A percentile compares a stretch with the other conserved stretches of the same genome.
Conservation (phyloP, 73 alveolate species). For the Diophrys sp. region DNA sequence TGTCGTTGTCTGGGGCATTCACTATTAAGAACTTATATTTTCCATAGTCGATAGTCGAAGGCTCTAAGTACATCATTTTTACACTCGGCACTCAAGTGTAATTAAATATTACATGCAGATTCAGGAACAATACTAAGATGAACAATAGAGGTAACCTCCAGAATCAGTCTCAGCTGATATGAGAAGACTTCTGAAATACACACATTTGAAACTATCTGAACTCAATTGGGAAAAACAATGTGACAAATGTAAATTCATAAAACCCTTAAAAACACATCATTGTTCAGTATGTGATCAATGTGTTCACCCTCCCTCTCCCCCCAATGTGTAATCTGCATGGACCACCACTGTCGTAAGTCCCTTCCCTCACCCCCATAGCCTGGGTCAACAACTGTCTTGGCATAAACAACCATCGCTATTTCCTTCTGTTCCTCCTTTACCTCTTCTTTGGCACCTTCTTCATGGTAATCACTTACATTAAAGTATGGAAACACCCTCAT, state of each 20-base stretch:
- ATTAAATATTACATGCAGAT: constrained; percentile 15
- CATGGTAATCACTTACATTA: constrained; percentile 21
- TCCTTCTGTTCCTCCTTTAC: constrained; percentile 36
- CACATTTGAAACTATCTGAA: constrained; percentile 11
- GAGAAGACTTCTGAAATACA: constrained; percentile 28
- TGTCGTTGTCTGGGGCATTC: not conserved
- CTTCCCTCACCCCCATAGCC: no score
- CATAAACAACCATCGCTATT: constrained; percentile 38
- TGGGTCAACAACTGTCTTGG: constrained; percentile 61
- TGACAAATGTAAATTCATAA: constrained; percentile 77
- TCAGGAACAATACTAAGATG: constrained; percentile 4
- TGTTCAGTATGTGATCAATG: constrained; percentile 92
- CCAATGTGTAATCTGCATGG: constrained; percentile 91
- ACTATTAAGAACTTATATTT: not conserved
- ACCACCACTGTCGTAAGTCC: constrained; percentile 84
- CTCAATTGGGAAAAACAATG: constrained; percentile 73
- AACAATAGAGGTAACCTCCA: constrained; percentile 22
- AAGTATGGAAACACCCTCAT: constrained; percentile 41
- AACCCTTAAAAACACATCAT: constrained; percentile 93
- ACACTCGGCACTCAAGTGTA: not conserved
- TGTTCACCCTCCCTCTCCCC: no score
- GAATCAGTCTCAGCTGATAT: constrained; percentile 34
- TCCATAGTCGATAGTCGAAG: constrained; percentile 9
- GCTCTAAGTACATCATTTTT: not conserved
- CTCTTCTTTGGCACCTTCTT: constrained; percentile 25